Evolutionary conservation across 441 rosid species (phyloP), one percentile per base, ranked within the genome.

Genomic region (Corymbia calophylla): DNA sequence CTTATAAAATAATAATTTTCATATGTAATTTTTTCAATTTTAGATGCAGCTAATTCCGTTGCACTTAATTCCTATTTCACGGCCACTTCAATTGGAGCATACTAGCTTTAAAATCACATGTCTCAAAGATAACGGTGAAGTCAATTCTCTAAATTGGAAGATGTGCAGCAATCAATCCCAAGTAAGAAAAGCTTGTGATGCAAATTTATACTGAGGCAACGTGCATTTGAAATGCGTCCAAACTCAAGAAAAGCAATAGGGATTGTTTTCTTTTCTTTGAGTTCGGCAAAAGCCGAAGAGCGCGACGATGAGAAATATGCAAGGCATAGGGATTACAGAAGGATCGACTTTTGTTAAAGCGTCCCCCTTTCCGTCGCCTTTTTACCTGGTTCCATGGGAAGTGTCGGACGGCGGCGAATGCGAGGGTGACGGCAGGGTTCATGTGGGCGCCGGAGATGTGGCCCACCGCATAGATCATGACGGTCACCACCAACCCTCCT

Each of bases 361-460:
- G 48, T 19, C n/a, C 5, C 44, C 87, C 9, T 56, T 80, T 31
- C 23, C 27, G 23, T 23, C 55, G 13, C 12, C 35, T 31, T 39
- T 32, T 85, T 90, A 91, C 96, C 94, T 95, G 94, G 68, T 92
- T 93, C 94, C 94, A 93, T 4, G 95, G 96, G 86, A 94, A 95
- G 54, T 85, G 90, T 48, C 91, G 25, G 48, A 91, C 88, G 32
- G 93, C 91, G 25, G 97, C 95, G 88, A 95, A 95, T 15, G 95
- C 95, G 14, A 91, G 87, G 49, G 95, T 95, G 89, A 95, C 96
- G 2, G 97, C 96, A 16, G 97, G 97, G 89, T 95, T 95, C 96
- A 95, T 95, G 90, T 95, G 97, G 18, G 95, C 96, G 68, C 97
- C 97, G 5, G 97, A 95, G 91, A 95, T 88, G 89, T 95, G 97